These are phyloP conservation scores for Epichloe amarillans DNA, from an alignment of 2,329 filamentous ascomycete genomes.

Conservation along the genomic window DNA sequence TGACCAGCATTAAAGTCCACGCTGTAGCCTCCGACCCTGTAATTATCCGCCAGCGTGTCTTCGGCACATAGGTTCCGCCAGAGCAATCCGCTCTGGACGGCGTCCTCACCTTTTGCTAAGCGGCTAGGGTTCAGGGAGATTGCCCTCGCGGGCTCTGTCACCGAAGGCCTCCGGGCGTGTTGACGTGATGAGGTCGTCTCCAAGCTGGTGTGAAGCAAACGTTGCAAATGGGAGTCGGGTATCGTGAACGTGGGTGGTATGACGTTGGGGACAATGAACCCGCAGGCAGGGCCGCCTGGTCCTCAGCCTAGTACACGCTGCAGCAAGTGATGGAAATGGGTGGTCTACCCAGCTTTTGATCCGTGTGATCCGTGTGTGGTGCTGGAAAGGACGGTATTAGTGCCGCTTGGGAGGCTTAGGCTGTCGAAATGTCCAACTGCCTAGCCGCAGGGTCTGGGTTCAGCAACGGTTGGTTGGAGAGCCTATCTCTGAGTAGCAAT, in stretches of 20 bases:
- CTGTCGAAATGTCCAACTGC: neutral
- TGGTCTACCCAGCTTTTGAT: neutral
- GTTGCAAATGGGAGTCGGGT: conserved; percentile 1
- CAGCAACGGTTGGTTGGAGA: conserved; percentile 2
- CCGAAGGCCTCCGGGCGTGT: conserved; percentile 10
- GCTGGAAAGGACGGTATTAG: neutral
- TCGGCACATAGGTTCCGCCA: conserved; percentile 63
- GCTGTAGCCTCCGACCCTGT: conserved; percentile 61
- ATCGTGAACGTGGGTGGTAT: conserved; percentile 3
- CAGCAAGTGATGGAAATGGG: neutral
- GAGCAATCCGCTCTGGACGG: conserved; percentile 64
- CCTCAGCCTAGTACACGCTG: neutral
- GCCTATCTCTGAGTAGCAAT: neutral
- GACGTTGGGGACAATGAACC: neutral
- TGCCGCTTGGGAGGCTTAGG: conserved; percentile 1
- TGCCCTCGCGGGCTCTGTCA: conserved; percentile 41
- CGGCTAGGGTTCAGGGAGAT: conserved; percentile 39
- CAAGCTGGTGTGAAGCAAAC: neutral
- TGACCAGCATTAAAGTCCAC: conserved; percentile 57
- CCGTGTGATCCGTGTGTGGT: neutral
- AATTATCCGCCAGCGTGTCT: conserved; percentile 62
- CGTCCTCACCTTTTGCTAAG: conserved; percentile 48
- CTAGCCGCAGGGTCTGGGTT: conserved; percentile 3
- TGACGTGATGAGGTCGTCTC: neutral
- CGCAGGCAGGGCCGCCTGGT: neutral